These are phyloP conservation scores for Nadsonia commutata DNA, from an alignment of 1,139 yeast species.

Conservation along the genomic window DNA sequence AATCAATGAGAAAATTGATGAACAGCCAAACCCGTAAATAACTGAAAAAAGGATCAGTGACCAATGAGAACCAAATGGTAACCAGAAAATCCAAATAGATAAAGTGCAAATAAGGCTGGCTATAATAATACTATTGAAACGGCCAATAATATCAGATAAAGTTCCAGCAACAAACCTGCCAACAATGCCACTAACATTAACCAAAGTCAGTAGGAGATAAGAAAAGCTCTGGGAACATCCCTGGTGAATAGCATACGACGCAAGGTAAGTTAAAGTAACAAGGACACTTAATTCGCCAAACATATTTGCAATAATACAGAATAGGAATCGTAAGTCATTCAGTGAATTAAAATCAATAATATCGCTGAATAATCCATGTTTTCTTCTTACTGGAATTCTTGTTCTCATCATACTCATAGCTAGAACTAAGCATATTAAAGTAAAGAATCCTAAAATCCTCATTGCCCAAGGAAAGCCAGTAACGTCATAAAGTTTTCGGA, in stretches of 20 bases:
- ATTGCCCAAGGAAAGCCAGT: conserved; percentile 53
- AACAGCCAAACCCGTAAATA: conserved; percentile 40
- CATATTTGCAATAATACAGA: conserved; percentile 3
- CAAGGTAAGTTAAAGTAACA: conserved; percentile 36
- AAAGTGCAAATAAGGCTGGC: conserved; percentile 27
- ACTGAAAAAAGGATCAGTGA: conserved; percentile 32
- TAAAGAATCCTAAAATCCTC: conserved; percentile 38
- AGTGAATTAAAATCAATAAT: conserved; percentile 29
- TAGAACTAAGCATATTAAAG: conserved; percentile 26
- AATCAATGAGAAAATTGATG: conserved; percentile 32
- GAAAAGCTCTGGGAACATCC: conserved; percentile 30
- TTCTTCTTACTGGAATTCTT: conserved; percentile 16
- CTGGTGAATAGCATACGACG: conserved; percentile 34
- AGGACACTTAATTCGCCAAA: conserved; percentile 23
- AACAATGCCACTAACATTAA: conserved; percentile 34
- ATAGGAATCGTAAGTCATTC: conserved; percentile 23
- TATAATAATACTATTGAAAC: conserved; percentile 37
- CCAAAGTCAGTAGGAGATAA: conserved; percentile 29
- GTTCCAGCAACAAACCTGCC: conserved; percentile 35
- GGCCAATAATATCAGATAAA: conserved; percentile 34
- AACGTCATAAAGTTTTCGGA: conserved; percentile 30
- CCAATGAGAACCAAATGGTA: conserved; percentile 31
- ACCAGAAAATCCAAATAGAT: conserved; percentile 30
- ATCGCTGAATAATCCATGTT: conserved; percentile 9
- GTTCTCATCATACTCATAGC: conserved; percentile 32